A percentile compares a stretch with the other conserved stretches of the same genome.
Conservation (phyloP, 2,329 filamentous ascomycete genomes). For the Neofusicoccum cordaticola region DNA sequence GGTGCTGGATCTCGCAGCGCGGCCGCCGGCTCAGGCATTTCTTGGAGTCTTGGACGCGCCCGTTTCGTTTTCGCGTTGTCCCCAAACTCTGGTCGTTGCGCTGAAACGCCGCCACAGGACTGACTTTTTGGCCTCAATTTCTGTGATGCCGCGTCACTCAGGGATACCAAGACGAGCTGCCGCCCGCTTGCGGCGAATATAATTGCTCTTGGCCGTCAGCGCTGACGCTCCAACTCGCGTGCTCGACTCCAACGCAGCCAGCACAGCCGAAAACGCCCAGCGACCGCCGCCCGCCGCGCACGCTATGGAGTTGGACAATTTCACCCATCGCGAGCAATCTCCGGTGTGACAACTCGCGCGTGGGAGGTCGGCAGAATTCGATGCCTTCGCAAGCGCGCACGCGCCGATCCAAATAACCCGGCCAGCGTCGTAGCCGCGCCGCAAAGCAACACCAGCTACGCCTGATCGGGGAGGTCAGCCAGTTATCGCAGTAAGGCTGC, state of each 20-base stretch:
- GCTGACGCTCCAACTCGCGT: not conserved
- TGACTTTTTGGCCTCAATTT: conserved; percentile 8
- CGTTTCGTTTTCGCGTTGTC: not conserved
- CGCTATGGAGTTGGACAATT: not conserved
- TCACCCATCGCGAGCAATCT: not conserved
- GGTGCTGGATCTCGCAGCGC: not conserved
- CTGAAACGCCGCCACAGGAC: conserved; percentile 6
- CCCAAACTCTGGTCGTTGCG: not conserved
- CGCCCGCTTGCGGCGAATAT: not conserved
- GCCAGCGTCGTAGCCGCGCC: not conserved
- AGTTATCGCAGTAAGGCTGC: conserved; percentile 9
- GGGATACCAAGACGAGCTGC: conserved; percentile 5
- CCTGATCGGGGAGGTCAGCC: not conserved
- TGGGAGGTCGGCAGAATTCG: not conserved
- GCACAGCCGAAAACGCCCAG: not conserved
- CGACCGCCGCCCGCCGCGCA: not conserved
- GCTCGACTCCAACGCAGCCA: not conserved
- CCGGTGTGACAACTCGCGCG: not conserved
- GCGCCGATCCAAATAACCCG: conserved; percentile 7
- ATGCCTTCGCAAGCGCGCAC: not conserved
- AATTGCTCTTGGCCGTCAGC: conserved; percentile 1
- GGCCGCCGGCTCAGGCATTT: not conserved
- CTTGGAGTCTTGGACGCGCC: conserved; percentile 1
- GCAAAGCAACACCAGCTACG: not conserved
- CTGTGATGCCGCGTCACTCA: not conserved